Base-by-base conservation (phyloP, 345 rosid genomes). In the Erucastrum elatum region DNA sequence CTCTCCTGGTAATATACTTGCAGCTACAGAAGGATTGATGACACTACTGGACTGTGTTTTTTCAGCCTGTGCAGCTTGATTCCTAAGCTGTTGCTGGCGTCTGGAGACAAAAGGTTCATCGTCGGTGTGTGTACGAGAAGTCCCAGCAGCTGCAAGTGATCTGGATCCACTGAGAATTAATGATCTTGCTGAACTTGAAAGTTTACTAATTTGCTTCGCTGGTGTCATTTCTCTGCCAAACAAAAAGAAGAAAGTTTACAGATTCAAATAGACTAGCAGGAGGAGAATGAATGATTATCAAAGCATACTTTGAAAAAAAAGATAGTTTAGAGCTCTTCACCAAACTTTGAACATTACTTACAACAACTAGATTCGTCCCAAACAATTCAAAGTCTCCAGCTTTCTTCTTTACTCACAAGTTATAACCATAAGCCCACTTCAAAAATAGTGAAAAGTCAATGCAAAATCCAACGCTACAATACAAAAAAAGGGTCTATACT, bases 81-180 rank as follows among this genome's bases (percentile, higher is more conserved):
- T 80, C 58, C 82, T 86, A 51, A 84, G 56, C 11, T 77, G 56
- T 9, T 77, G 94, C 67, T 84, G 92, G 69, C 87, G 79, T 81
- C 86, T 85, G 5, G 97, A 86, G 81, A 85, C 76, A 62, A 90
- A 87, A 51, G 86, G 77, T 81, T 94, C 98, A 80, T 94, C 97
- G 17, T 94, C 97, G 17, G 87, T 68, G 86, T 92, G 85, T 49
- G 88, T 74, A 80, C 94, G 87, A 26, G 96, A 86, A 83, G 77
- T 89, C 51, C 94, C 98, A 84, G 89, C 96, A 21, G 88, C 77
- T 33, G 85, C 77, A 79, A 82, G 80, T 68, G 87, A 82, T 63
- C 92, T 85, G 27, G 98, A 78, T 41, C 96, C 97, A 81, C 70
- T 76, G 4, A 94, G 78, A 16, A 92, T 82, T 83, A 88, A 86